Conservation (phyloP, 129 eudicot species). For the Artemisia tridentata region DNA sequence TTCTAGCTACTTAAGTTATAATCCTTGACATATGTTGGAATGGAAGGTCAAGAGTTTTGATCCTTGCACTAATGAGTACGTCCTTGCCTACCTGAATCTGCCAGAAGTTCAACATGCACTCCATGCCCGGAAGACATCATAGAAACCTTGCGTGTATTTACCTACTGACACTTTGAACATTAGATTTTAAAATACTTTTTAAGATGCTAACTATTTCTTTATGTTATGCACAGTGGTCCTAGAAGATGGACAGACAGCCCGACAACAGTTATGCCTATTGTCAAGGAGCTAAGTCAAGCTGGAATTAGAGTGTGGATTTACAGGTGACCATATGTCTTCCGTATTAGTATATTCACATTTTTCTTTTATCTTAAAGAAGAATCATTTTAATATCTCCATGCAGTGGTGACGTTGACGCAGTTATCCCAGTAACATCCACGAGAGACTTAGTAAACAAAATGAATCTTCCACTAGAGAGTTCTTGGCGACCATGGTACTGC, state of each 20-base stretch:
- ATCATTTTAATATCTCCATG: no score
- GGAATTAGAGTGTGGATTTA: conserved; percentile 46
- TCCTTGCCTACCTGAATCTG: conserved; percentile 36
- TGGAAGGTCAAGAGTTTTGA: conserved; percentile 38
- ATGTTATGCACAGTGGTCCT: conserved; percentile 15
- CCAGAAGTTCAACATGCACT: conserved; percentile 47
- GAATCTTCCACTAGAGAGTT: no score
- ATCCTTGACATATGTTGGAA: not conserved
- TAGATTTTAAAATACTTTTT: not conserved
- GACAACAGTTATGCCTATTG: conserved; percentile 39
- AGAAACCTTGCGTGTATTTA: conserved; percentile 39
- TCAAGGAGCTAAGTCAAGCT: conserved; percentile 35
- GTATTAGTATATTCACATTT: no score
- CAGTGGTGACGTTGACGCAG: no score
- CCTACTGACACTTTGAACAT: not conserved
- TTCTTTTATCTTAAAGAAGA: no score
- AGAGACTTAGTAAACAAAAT: no score
- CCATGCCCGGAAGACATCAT: conserved; percentile 38
- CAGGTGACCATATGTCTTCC: conserved; percentile 24
- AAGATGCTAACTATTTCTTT: conserved; percentile 12
- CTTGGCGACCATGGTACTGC: no score
- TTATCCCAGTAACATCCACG: no score
- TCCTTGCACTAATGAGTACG: conserved; percentile 45
- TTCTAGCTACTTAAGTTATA: not conserved
- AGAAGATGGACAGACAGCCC: conserved; percentile 40